These are phyloP conservation scores for Neurospora cerealis DNA, from an alignment of 495 filamentous ascomycete species.

Conservation along the genomic window DNA sequence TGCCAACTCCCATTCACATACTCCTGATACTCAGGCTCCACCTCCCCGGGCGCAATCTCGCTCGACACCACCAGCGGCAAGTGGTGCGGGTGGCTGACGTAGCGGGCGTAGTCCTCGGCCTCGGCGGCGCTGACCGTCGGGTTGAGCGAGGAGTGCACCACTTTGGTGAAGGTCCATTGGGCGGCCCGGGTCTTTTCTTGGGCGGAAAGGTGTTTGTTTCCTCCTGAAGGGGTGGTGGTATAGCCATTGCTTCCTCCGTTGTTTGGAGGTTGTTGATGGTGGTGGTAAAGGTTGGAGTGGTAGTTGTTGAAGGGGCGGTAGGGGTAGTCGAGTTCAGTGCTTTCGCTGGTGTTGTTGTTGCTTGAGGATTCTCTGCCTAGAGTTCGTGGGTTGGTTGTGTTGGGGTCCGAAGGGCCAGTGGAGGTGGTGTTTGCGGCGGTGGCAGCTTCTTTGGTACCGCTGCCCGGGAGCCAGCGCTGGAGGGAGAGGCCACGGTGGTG, in stretches of 20 bases:
- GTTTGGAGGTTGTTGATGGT: not conserved
- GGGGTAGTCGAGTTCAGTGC: slow-evolving; percentile 5
- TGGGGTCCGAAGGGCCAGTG: slow-evolving; percentile 40
- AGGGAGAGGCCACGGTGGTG: slow-evolving; percentile 32
- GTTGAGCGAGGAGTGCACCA: slow-evolving; percentile 69
- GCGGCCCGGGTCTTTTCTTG: slow-evolving; percentile 60
- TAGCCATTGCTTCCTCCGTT: not conserved
- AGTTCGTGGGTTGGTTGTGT: slow-evolving; percentile 6
- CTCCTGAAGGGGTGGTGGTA: not conserved
- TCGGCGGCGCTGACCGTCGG: slow-evolving; percentile 66
- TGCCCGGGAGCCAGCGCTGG: slow-evolving; percentile 45
- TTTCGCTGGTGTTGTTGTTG: slow-evolving; percentile 7
- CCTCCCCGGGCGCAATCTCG: slow-evolving; percentile 38
- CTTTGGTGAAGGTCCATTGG: slow-evolving; percentile 80
- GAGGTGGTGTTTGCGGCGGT: slow-evolving; percentile 30
- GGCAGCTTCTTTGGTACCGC: not conserved
- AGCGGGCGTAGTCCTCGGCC: slow-evolving; percentile 77
- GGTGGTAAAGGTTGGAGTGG: not conserved
- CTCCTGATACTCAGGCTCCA: slow-evolving; percentile 59
- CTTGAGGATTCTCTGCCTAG: not conserved
- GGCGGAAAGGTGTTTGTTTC: slow-evolving; percentile 26
- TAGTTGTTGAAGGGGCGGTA: not conserved
- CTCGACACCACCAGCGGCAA: slow-evolving; percentile 78
- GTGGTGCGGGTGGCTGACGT: slow-evolving; percentile 82
- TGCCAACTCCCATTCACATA: slow-evolving; percentile 54